Conservation (phyloP, 2,329 filamentous ascomycete genomes). For the Cercospora zeae-maydis region DNA sequence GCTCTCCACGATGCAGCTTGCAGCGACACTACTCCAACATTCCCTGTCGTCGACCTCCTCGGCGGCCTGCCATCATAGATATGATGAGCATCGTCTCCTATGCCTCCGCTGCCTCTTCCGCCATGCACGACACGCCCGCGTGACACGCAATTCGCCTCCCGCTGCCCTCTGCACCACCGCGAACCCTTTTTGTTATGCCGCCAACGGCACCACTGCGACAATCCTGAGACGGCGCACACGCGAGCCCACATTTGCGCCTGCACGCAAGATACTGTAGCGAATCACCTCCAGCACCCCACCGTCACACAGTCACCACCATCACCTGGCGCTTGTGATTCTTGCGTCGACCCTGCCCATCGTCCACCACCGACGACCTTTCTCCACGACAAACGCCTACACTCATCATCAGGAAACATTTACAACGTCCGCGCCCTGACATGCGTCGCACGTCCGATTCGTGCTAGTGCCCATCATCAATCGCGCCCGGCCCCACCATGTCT, state of each 20-base stretch:
- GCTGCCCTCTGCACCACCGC: not conserved
- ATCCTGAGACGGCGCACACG: constrained; percentile 2
- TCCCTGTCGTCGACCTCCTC: not conserved
- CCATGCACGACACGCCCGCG: not conserved
- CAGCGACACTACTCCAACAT: not conserved
- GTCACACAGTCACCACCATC: constrained; percentile 16
- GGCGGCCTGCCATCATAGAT: not conserved
- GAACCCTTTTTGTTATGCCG: not conserved
- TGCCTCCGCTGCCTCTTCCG: not conserved
- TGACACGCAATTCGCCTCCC: not conserved
- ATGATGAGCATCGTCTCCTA: not conserved
- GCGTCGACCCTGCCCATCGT: not conserved
- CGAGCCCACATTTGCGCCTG: not conserved
- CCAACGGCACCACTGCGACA: not conserved
- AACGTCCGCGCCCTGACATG: not conserved
- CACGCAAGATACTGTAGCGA: constrained; percentile 4
- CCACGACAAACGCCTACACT: constrained; percentile 1
- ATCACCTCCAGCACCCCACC: constrained; percentile 9
- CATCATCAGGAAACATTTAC: not conserved
- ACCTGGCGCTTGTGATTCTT: constrained; percentile 6
- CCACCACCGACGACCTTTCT: not conserved
- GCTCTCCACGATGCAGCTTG: not conserved
- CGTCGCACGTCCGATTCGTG: not conserved
- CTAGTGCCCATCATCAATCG: not conserved
- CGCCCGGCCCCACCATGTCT: constrained; percentile 16